Base-by-base conservation (phyloP, 2,329 filamentous ascomycete genomes). In the Claviceps pazoutovae region DNA sequence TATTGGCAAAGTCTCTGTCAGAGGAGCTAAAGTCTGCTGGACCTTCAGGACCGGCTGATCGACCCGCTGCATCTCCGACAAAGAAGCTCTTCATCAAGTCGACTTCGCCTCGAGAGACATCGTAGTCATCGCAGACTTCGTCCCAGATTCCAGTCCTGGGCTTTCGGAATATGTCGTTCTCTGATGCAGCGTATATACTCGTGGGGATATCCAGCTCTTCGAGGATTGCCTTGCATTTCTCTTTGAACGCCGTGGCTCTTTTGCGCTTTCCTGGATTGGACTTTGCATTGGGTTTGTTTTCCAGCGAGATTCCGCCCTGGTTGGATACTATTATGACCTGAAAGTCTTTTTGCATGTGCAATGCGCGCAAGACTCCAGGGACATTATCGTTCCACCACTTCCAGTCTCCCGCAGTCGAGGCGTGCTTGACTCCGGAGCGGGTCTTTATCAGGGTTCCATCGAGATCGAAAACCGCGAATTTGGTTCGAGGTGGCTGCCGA, bases 121-220 rank as follows among this genome's bases (percentile, higher is more conserved):
- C 76, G 57, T 81, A 78, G 59, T 87, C 82, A 0, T 75, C 67
- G 56, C 73, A 73, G 4, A 78, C 56, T 58, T 77, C 74, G 1
- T 75, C 73, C 91, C 93, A 98, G 86, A 97, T 96, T 19, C 90
- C 91, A 1, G 73, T 75, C 41, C 90, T 76, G 4, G 93, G 93
- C 68, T 98, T 98, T 51, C 93, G 80, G 65, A 83, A 96, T 5
- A 79, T 74, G 60, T 97, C 90, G 53, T 83, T 83, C 42, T 71
- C 81, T 0, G 90, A 95, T 2, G 93, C 91, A 7, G 90, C 93
- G 66, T 96, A 96, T 21, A 97, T 64, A 2, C 78, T 83, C 13
- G 86, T 74, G 0, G 91, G 88, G 8, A 97, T 67, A 60, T 89
- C 80, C 34, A 95, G 76, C 49, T 82, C 75, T 47, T 69, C 74